Base-by-base conservation (phyloP, 352 stramenopile species). In the Pythium brachiatum region DNA sequence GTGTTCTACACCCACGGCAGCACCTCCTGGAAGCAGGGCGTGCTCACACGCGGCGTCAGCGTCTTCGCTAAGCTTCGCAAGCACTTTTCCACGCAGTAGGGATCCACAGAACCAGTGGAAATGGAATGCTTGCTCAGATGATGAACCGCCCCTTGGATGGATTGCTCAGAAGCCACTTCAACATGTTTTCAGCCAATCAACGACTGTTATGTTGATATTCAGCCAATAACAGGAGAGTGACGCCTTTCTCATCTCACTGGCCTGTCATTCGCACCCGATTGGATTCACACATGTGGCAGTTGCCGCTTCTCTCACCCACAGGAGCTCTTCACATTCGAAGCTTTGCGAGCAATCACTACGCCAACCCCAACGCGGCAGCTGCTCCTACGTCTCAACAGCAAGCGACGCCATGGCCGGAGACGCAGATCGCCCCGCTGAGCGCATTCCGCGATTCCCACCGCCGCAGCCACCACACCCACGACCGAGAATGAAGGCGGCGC, bases 1-100 rank as follows among this genome's bases (percentile, higher is more conserved):
- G 78, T 83, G 53, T 94, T 92, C 73, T 94, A 94, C 62, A 60
- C 89, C 20, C 79, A 94, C 61, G 67, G 76, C 31, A 90, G 81
- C 43, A 60, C 27, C 12, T 73, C 60, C 1, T 94, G 84, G 84
- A 92, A 90, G 60, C 54, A 52, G n/a, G 69, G 73, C 8, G 74
- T 94, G 36, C 53, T 90, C 25, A 46, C 50, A 60, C 82, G 84
- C 13, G 84, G 82, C 18, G 20, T 68, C 38, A 51, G 64, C 11
- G 74, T 88, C n/a, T 86, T 84, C 23, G 66, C 78, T 44, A 66
- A 82, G 53, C 69, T 89, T 32, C 50, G 23, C 39, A 54, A 59
- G 38, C 36, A 55, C 18, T 50, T 60, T 20, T 23, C 53, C 2
- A 26, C 21, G 13, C 58, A 26, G 23, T 27, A n/a, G n/a, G n/a